Percentiles rank a stretch among this genome's conserved stretches.
phyloP scores from a whole-genome alignment of 1,284 basidiomycete species.

The Heterobasidion occidentale region DNA sequence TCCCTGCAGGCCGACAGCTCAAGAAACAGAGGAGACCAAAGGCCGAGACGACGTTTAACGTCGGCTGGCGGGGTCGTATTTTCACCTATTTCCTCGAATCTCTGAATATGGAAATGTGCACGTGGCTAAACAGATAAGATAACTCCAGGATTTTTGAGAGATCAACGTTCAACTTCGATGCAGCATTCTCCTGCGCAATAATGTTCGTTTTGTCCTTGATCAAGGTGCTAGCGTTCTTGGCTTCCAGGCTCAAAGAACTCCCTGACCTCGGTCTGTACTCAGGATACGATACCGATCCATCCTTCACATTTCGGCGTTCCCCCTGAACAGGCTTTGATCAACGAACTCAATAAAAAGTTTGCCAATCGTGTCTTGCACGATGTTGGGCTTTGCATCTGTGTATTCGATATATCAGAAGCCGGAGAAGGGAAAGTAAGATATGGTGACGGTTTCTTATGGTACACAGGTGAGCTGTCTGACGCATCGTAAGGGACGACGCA shows the following conservation, averaged over 20 bases:
- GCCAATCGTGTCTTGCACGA: constrained; percentile 91
- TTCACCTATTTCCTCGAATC: not conserved
- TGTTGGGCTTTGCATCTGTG: constrained; percentile 84
- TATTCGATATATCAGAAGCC: constrained; percentile 81
- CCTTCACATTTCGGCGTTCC: constrained; percentile 70
- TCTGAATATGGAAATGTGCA: not conserved
- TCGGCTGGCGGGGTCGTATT: not conserved
- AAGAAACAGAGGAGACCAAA: too few relatives aligned
- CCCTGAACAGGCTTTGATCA: constrained; percentile 63
- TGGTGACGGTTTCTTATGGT: constrained; percentile 93
- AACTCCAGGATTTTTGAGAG: not conserved
- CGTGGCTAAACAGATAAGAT: constrained; percentile 8
- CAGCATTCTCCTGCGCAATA: too few relatives aligned
- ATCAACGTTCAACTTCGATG: not conserved
- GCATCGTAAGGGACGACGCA: not conserved
- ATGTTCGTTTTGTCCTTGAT: constrained; percentile 60
- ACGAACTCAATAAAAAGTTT: constrained; percentile 88
- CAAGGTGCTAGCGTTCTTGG: constrained; percentile 29
- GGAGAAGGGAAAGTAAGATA: constrained; percentile 92
- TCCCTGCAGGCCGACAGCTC: too few relatives aligned
- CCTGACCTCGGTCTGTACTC: not conserved
- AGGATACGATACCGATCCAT: constrained; percentile 77
- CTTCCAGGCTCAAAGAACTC: not conserved
- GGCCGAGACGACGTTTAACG: too few relatives aligned
- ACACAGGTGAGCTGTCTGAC: constrained; percentile 60